A percentile compares a stretch with the other conserved stretches of the same genome.
These are phyloP conservation scores for Colletotrichum sp. DNA, from an alignment of 2,329 filamentous ascomycete species.

Conservation along the genomic window DNA sequence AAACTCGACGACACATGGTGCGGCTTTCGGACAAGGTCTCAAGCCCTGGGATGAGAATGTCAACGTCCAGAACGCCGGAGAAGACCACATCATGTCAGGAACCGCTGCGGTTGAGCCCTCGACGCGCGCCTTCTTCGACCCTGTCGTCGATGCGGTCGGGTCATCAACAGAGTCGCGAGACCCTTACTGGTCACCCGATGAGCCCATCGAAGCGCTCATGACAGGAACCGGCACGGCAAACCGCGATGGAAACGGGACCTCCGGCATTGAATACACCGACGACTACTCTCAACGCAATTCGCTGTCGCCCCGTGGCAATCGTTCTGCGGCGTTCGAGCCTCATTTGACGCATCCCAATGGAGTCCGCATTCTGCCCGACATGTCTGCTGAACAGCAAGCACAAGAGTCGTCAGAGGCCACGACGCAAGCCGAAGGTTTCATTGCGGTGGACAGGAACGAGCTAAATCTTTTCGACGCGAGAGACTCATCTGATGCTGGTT, in stretches of 20 bases:
- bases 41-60: background rate
- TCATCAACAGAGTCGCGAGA: background rate
- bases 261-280: background rate
- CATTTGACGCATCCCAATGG: constrained; percentile 45
- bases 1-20: background rate
- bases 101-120: background rate
- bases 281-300: background rate
- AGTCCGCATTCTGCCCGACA: constrained; percentile 37
- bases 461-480: constrained; percentile 23
- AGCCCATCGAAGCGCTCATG: background rate
- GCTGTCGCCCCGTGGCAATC: background rate
- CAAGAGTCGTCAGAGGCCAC: constrained; percentile 40
- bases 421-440: constrained; percentile 39
- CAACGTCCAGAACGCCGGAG: background rate
- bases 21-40: background rate
- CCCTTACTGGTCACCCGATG: background rate
- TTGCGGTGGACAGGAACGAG: constrained; percentile 39
- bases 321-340: constrained; percentile 25
- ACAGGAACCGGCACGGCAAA: background rate
- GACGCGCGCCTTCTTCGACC: background rate
- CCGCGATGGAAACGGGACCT: background rate
- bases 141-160: background rate
- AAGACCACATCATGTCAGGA: background rate
- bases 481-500: constrained; percentile 37
- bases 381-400: constrained; percentile 40